Conservation (phyloP, 2,329 filamentous ascomycete genomes). For the Pseudogymnoascus sp. region DNA sequence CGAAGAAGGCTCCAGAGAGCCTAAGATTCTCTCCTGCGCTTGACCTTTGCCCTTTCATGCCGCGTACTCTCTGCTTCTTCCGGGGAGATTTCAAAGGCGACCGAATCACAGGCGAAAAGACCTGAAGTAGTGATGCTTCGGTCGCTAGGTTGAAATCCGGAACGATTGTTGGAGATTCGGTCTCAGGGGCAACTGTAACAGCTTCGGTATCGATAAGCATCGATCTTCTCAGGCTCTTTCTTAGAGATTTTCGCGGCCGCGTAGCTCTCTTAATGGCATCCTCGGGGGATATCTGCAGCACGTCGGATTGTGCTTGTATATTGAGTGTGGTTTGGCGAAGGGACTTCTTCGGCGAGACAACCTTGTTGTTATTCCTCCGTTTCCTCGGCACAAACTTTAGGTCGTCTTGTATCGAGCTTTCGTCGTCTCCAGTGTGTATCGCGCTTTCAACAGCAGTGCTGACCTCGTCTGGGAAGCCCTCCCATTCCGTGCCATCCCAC, state of each 20-base stretch:
- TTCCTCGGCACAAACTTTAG: conserved; percentile 25
- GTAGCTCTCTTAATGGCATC: neutral
- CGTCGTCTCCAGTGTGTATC: neutral
- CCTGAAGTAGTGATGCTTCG: neutral
- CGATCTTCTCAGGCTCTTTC: conserved; percentile 18
- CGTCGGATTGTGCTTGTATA: neutral
- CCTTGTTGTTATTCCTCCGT: conserved; percentile 27
- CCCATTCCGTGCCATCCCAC: conserved; percentile 24
- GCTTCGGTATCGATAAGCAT: conserved; percentile 11
- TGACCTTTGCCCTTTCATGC: neutral
- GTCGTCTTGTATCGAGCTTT: neutral
- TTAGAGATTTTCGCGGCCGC: conserved; percentile 21
- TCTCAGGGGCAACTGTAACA: neutral
- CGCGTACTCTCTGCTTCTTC: neutral
- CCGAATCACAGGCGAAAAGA: neutral
- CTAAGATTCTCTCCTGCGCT: neutral
- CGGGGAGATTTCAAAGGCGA: neutral
- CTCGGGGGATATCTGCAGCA: neutral
- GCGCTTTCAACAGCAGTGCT: neutral
- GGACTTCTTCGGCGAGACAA: conserved; percentile 27
- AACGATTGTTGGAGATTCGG: neutral
- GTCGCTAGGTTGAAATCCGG: neutral
- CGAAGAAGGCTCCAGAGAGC: conserved; percentile 6
- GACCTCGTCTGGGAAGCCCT: conserved; percentile 3
- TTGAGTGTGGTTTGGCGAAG: conserved; percentile 16